Evolutionary conservation across 208 protist species (phyloP), one percentile per base, ranked within the genome.

Genomic region (Trypanosoma platydactyli): DNA sequence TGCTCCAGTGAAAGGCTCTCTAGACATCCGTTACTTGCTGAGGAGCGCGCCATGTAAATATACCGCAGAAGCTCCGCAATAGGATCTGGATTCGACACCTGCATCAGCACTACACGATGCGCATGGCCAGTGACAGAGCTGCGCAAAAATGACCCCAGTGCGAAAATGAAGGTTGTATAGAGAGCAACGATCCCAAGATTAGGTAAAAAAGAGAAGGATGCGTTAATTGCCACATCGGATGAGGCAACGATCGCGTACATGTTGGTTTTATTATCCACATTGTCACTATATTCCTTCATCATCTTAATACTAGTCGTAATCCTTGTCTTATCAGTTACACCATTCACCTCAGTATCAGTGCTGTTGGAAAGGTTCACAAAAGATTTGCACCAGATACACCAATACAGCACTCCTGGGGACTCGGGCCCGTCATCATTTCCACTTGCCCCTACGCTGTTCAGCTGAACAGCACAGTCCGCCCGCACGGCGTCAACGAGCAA

Each of bases 161-260:
- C 79, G 15, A 94, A 59, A 30, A 94, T 76, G 41, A 94, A 86
- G 24, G 84, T 94, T 24, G 83, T 85, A 68, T 94, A 94, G 49
- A 94, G 77, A 3, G 88, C 84, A 52, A 94, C 73, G 30, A 93
- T 84, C 40, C 84, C 82, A 0, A 83, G 35, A 64, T 79, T 85
- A 1, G 83, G 79, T 20, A 89, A 72, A 56, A 84, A 80, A 13
- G 70, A 76, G 53, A 88, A 64, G 18, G 67, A 71, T 41, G 66
- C 70, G 20, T 76, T 51, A 33, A 76, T 54, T 5, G 76, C 60
- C 33, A 80, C 79, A 59, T 84, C 66, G 12, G 61, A 64, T 12
- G 82, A 88, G 25, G 62, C 68, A 2, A 88, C 76, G 16, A 83
- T 35, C 35, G 64, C 63, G 27, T 64, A 54, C 27, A 83, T 11